Percentiles rank a stretch among this genome's conserved stretches.
These are phyloP conservation scores for Posidonia oceanica DNA, from an alignment of 116 monocot genomes.

Conservation along the genomic window DNA sequence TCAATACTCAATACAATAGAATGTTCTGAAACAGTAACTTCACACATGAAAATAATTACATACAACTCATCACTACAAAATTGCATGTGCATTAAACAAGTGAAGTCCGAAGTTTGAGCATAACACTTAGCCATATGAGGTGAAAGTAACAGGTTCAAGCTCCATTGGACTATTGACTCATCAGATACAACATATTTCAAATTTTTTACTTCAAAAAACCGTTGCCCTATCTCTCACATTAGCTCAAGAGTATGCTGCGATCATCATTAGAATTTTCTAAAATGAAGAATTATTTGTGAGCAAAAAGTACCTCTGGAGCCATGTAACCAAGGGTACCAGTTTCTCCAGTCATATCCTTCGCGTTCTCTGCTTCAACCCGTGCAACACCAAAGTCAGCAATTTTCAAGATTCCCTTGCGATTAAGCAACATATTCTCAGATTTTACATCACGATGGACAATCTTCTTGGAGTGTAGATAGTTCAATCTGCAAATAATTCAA, in stretches of 20 bases:
- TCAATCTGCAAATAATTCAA: constrained; percentile 28
- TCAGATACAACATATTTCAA: no score
- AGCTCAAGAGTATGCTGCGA: no score
- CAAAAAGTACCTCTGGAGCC: constrained; percentile 67
- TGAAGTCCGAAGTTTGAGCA: no score
- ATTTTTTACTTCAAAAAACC: no score
- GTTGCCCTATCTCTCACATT: no score
- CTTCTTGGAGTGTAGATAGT: constrained; percentile 77
- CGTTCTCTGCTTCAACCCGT: constrained; percentile 79
- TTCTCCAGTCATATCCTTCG: constrained; percentile 89
- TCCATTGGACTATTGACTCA: neutral
- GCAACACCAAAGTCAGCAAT: constrained; percentile 94
- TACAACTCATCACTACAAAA: no score
- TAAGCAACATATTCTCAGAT: constrained; percentile 80
- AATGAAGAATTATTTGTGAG: neutral
- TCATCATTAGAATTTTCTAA: neutral
- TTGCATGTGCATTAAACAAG: no score
- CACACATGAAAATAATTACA: no score
- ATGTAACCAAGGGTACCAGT: constrained; percentile 91
- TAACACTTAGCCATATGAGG: neutral
- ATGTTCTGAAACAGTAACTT: no score
- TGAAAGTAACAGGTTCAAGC: neutral
- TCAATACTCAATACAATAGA: no score
- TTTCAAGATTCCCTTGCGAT: constrained; percentile 53
- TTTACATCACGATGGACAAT: constrained; percentile 89